A percentile compares a stretch with the other conserved stretches of the same genome.
phyloP scores from a whole-genome alignment of 371 early-diverging fungal genomes.

The Lichtheimia ornata region DNA sequence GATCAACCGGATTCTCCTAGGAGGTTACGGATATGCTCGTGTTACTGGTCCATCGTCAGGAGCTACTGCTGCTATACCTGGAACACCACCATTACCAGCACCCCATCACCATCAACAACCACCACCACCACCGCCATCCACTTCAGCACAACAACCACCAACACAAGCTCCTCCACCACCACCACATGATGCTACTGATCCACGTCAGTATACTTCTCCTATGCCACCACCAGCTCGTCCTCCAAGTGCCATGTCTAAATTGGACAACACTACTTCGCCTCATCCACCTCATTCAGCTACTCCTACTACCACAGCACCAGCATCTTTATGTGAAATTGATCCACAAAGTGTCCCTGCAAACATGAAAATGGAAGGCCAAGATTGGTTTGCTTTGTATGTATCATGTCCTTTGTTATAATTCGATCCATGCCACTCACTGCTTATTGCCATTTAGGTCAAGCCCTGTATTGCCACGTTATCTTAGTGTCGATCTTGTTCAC shows the following conservation, averaged over 20 bases:
- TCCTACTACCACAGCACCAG: conserved; percentile 23
- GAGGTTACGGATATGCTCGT: not conserved
- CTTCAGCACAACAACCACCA: not conserved
- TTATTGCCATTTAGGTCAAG: conserved; percentile 55
- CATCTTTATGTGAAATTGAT: conserved; percentile 79
- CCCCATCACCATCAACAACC: not conserved
- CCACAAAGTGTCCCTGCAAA: conserved; percentile 83
- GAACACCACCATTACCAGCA: conserved; percentile 9
- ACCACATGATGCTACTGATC: conserved; percentile 8
- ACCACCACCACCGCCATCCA: too few relatives aligned
- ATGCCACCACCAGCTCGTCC: conserved; percentile 14
- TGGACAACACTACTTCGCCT: conserved; percentile 9
- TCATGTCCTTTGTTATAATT: not conserved
- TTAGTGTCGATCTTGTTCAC: conserved; percentile 85
- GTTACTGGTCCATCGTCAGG: too few relatives aligned
- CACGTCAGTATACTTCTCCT: conserved; percentile 8
- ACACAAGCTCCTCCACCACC: not conserved
- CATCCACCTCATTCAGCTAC: conserved; percentile 9
- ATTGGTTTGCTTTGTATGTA: conserved; percentile 90
- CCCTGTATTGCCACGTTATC: conserved; percentile 66
- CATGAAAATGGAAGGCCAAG: conserved; percentile 83
- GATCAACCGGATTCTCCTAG: conserved; percentile 8
- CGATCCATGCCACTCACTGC: not conserved
- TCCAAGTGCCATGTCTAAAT: conserved; percentile 2
- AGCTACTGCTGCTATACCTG: not conserved